A percentile compares a stretch with the other conserved stretches of the same genome.
Conservation (phyloP, 140 eudicot species). For the Erigeron philadelphicus region DNA sequence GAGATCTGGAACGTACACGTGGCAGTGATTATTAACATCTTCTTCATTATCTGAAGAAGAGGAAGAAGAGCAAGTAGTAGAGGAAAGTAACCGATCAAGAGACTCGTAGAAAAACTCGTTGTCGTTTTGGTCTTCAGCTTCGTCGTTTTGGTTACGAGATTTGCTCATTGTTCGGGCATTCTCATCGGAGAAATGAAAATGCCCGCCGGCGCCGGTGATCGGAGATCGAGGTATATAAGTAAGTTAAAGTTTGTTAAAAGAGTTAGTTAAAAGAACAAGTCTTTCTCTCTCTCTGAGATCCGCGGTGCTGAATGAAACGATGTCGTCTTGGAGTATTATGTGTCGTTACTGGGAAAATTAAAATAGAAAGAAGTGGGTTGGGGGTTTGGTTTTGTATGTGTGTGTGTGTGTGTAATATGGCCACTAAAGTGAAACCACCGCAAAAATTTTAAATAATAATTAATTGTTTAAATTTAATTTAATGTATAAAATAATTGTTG, state of each 20-base stretch:
- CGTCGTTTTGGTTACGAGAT: conserved; percentile 43
- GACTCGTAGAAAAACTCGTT: conserved; percentile 70
- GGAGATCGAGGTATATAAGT: background rate
- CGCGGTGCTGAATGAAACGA: conserved; percentile 17
- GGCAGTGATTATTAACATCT: conserved; percentile 17
- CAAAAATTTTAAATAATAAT: background rate
- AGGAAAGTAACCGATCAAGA: conserved; percentile 80
- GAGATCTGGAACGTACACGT: conserved; percentile 1
- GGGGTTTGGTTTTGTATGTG: conserved; percentile 9
- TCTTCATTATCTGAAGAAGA: conserved; percentile 42
- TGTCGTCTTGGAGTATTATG: conserved; percentile 34
- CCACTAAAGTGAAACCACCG: conserved; percentile 17
- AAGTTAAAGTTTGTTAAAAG: no score
- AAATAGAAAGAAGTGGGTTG: conserved; percentile 18
- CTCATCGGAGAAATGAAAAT: conserved; percentile 57
- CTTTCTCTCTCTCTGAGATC: no score
- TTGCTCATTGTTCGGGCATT: conserved; percentile 83
- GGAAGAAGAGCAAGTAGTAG: conserved; percentile 75
- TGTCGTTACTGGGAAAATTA: conserved; percentile 5
- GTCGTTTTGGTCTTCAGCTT: conserved; percentile 21
- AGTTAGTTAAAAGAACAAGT: no score
- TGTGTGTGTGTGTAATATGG: conserved; percentile 16
- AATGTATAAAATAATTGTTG: conserved; percentile 15
- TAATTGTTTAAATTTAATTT: background rate
- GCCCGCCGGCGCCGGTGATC: conserved; percentile 50